Percentiles rank a stretch among this genome's conserved stretches.
phyloP scores from a whole-genome alignment of 2,329 filamentous ascomycete genomes.

The Huntiella moniliformis region DNA sequence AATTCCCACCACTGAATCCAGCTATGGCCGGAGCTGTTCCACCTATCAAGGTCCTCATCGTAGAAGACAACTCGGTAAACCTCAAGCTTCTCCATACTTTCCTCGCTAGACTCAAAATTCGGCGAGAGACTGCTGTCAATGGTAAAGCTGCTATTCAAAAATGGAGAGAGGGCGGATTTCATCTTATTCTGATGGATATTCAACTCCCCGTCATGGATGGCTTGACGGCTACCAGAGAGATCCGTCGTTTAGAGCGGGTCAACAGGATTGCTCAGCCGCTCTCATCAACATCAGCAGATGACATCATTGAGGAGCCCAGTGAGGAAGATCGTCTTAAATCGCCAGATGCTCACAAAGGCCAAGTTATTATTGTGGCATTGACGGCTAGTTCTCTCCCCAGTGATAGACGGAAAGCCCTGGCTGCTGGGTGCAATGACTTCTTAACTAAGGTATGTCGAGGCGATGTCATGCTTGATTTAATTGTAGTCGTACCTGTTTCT shows the following conservation, averaged over 20 bases:
- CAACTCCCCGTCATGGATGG: conserved; percentile 94
- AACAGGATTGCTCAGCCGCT: conserved; percentile 50
- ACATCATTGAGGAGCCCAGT: background rate
- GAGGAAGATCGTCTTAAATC: conserved; percentile 49
- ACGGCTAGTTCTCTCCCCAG: conserved; percentile 89
- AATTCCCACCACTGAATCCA: too few relatives aligned
- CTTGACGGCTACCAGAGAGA: conserved; percentile 85
- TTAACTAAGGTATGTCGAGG: conserved; percentile 61
- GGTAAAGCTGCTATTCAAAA: conserved; percentile 83
- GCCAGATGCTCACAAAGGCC: conserved; percentile 68
- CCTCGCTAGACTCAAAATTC: conserved; percentile 85
- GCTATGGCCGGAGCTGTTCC: conserved; percentile 36
- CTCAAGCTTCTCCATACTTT: conserved; percentile 83
- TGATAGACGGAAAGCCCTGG: conserved; percentile 83
- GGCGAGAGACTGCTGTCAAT: conserved; percentile 95
- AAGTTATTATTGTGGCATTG: conserved; percentile 91
- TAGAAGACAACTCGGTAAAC: conserved; percentile 98
- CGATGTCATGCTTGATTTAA: background rate
- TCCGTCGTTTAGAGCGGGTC: conserved; percentile 68
- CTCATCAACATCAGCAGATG: background rate
- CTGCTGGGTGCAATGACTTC: conserved; percentile 95
- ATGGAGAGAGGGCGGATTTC: conserved; percentile 83
- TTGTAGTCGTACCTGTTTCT: background rate
- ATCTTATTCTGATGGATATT: conserved; percentile 96
- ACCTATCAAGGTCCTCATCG: conserved; percentile 91